A percentile compares a stretch with the other conserved stretches of the same genome.
These are phyloP conservation scores for Neofusicoccum sp. DNA, from an alignment of 2,329 filamentous ascomycete species.

Conservation along the genomic window DNA sequence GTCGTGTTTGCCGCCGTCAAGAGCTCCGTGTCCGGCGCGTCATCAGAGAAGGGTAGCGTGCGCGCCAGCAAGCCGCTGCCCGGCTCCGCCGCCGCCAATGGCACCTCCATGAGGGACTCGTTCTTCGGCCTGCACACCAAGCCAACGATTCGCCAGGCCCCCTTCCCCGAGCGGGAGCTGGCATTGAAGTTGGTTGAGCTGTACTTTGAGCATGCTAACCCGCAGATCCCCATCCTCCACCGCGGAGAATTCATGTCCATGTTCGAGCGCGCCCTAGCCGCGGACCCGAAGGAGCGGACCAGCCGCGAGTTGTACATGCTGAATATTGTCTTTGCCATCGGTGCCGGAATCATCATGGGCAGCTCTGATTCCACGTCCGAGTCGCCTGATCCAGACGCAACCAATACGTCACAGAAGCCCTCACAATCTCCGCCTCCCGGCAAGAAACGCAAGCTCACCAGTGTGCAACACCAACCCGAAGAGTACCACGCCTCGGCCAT, in stretches of 20 bases:
- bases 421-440: conserved; percentile 32
- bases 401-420: conserved; percentile 24
- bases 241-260: conserved; percentile 85
- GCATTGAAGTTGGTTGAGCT: conserved; percentile 71
- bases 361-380: conserved; percentile 37
- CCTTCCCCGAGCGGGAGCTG: conserved; percentile 76
- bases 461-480: conserved; percentile 74
- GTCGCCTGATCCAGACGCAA: conserved; percentile 21
- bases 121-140: conserved; percentile 96
- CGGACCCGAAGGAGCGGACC: conserved; percentile 64
- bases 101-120: conserved; percentile 86
- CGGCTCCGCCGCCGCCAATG: conserved; percentile 51
- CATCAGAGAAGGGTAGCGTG: conserved; percentile 63
- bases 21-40: conserved; percentile 57
- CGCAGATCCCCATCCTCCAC: conserved; percentile 91
- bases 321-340: conserved; percentile 97
- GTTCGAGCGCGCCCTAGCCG: conserved; percentile 77
- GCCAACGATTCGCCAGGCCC: conserved; percentile 79
- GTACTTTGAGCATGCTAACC: conserved; percentile 95
- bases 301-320: conserved; percentile 86
- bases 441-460: conserved; percentile 42
- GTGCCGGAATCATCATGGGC: conserved; percentile 84
- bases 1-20: conserved; percentile 95
- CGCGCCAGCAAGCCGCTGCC: conserved; percentile 57
- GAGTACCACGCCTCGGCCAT: conserved; percentile 96